Evolutionary conservation across 2,329 filamentous ascomycete genomes (phyloP).

Genomic region (Xylaria digitata): DNA sequence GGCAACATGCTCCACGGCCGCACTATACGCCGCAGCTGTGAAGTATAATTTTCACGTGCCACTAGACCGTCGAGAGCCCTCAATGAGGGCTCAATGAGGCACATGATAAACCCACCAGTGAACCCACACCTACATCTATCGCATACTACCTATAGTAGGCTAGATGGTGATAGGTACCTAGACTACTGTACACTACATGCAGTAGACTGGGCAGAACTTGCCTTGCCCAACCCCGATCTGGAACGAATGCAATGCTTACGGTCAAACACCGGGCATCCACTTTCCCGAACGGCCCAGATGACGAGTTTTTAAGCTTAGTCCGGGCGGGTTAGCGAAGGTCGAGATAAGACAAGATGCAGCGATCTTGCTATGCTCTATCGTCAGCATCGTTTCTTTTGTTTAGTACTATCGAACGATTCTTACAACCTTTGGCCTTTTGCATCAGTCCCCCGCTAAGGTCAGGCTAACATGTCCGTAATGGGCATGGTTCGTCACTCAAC

Average conservation of each 20-base stretch:
- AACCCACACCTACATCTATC: constrained; percentile 12
- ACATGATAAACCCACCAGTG: constrained; percentile 17
- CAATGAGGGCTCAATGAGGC: constrained; percentile 17
- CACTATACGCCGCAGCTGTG: constrained; percentile 15
- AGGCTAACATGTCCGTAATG: constrained; percentile 23
- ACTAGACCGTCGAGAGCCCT: constrained; percentile 24
- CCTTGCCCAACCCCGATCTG: constrained; percentile 38
- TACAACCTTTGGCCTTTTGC: constrained; percentile 31
- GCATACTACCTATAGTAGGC: too few relatives aligned
- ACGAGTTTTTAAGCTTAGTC: constrained; percentile 19
- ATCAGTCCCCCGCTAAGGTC: constrained; percentile 29
- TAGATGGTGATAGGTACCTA: constrained; percentile 1
- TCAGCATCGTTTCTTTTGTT: constrained; percentile 34
- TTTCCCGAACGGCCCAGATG: constrained; percentile 34
- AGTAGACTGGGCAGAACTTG: constrained; percentile 35
- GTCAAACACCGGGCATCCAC: constrained; percentile 31
- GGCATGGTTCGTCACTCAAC: constrained; percentile 31
- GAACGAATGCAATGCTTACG: constrained; percentile 34
- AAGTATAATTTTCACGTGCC: constrained; percentile 32
- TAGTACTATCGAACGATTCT: constrained; percentile 40
- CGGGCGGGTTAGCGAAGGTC: constrained; percentile 20
- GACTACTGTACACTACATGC: constrained; percentile 1
- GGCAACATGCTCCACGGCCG: constrained; percentile 32
- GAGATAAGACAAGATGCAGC: constrained; percentile 29
- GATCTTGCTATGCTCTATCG: constrained; percentile 26